These are phyloP conservation scores for Colletotrichum trifolii DNA, from an alignment of 2,329 filamentous ascomycete species.

Conservation along the genomic window DNA sequence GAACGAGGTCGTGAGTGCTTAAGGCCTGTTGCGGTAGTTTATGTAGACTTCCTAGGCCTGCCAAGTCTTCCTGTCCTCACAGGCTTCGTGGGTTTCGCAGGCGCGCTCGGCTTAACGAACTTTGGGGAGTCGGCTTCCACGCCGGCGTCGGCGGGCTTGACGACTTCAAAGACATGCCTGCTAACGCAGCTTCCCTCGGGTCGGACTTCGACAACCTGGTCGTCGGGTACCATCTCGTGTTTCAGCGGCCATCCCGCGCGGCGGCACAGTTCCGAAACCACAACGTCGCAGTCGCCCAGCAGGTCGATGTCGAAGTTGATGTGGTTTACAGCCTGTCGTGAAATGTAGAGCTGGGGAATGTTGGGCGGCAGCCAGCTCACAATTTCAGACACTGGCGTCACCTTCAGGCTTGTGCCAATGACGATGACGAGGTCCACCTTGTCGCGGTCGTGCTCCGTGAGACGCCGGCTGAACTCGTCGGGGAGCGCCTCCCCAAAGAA, in stretches of 20 bases:
- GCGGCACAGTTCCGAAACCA: constrained; percentile 87
- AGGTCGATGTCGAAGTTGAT: constrained; percentile 97
- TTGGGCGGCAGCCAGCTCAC: constrained; percentile 81
- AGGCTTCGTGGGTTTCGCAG: constrained; percentile 10
- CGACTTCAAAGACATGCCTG: constrained; percentile 50
- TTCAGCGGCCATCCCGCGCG: constrained; percentile 82
- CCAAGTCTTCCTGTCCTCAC: neutral
- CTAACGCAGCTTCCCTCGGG: constrained; percentile 58
- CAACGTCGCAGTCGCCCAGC: constrained; percentile 92
- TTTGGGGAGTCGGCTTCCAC: neutral
- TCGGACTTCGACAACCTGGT: constrained; percentile 69
- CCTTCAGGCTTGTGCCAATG: constrained; percentile 95
- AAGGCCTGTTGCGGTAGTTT: neutral
- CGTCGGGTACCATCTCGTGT: constrained; percentile 84
- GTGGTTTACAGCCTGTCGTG: constrained; percentile 83
- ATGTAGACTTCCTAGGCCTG: constrained; percentile 23
- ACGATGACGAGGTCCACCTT: constrained; percentile 91
- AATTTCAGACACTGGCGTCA: constrained; percentile 93
- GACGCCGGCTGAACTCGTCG: constrained; percentile 81
- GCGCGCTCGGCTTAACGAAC: constrained; percentile 24
- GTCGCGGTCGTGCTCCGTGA: constrained; percentile 84
- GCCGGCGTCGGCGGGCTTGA: constrained; percentile 8
- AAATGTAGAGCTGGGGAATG: constrained; percentile 92
- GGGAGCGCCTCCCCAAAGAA: constrained; percentile 96
- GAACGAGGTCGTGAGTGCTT: too few species aligned